phyloP scores from a whole-genome alignment of 495 filamentous ascomycete species.

The Neurospora tetraspora region DNA sequence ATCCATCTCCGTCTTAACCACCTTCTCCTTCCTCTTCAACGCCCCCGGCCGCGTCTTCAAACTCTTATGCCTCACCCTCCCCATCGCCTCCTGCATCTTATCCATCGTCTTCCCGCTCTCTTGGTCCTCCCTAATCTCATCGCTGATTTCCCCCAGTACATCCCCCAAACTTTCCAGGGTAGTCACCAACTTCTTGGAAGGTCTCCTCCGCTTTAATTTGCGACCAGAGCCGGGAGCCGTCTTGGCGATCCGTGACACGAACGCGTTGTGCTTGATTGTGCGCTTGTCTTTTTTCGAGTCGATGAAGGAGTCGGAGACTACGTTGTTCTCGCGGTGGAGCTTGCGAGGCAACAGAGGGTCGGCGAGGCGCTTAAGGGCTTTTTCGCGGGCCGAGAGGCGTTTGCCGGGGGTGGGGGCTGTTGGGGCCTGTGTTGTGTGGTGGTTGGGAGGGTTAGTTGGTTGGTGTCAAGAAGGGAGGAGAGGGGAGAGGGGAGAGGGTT shows the following conservation, averaged over 20 bases:
- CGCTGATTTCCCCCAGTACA: conserved; percentile 53
- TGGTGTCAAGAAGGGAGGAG: too few relatives aligned
- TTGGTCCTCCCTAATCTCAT: conserved; percentile 20
- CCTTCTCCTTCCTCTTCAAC: conserved; percentile 68
- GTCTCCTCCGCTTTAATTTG: conserved; percentile 47
- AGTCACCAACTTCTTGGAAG: conserved; percentile 66
- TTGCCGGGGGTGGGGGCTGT: conserved; percentile 16
- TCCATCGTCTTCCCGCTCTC: conserved; percentile 14
- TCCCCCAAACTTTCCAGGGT: conserved; percentile 67
- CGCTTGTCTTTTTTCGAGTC: conserved; percentile 71
- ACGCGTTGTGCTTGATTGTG: conserved; percentile 60
- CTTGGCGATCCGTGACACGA: conserved; percentile 68
- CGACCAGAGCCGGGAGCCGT: conserved; percentile 19
- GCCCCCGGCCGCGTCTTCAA: conserved; percentile 66
- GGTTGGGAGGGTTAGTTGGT: not conserved
- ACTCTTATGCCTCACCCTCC: conserved; percentile 56
- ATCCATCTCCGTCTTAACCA: conserved; percentile 69
- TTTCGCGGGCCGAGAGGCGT: conserved; percentile 21
- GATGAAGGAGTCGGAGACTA: conserved; percentile 37
- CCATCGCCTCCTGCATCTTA: conserved; percentile 27
- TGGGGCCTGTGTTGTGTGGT: conserved; percentile 18
- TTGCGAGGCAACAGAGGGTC: conserved; percentile 28
- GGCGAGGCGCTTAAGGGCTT: conserved; percentile 21
- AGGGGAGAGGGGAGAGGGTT: too few relatives aligned
- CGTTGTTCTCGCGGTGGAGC: conserved; percentile 30